Evolutionary conservation across 1,284 basidiomycete genomes (phyloP), one percentile per base, ranked within the genome.

Genomic region (Apiotrichum mycotoxinovorans): DNA sequence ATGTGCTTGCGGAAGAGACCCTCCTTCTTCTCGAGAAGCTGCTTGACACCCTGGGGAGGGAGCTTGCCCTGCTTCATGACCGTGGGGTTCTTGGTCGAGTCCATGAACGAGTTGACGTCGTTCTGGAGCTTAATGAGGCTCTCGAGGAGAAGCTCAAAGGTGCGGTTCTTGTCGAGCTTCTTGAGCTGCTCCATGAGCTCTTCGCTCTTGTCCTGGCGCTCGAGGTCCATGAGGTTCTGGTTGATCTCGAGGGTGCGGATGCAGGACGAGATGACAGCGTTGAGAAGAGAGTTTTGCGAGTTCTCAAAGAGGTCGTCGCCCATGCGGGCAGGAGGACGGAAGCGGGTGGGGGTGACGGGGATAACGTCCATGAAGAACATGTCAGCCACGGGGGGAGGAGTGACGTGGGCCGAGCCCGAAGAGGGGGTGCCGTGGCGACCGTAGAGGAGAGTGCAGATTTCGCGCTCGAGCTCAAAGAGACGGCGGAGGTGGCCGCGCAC

Each of bases 1-100:
- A 99, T 98, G 75, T 99, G 87, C 79, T 95, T 97, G 61, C 96
- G 83, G 83, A 99, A 99, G 51, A 99, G 77, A 56, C 96, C 96
- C 68, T 98, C 96, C 79, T 99, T 99, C 84, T 98, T 98, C 79
- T 99, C 96, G 65, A 99, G 79, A 15, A 88, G 84, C 76, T 99
- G 96, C 81, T 98, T 99, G 66, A 99, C 86, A 70, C 96, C 96
- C 42, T 87, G 83, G 22, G 94, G 91, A 23, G 94, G 93, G n/a
- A 92, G 80, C 71, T 91, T 93, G 20, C 95, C 95, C 72, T 91
- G 88, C 58, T 88, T 84, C 64, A 90, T 80, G 4, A 86, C 83
- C 30, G 86, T 81, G 2, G 96, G 94, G 72, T 98, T 98, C 80
- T 98, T 98, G 73, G 85, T 89, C 69, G 91, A 93, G 75, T 99